Percentiles rank a stretch among this genome's conserved stretches.
Conservation (phyloP, 305 asterid species). For the Fraxinus nigra region DNA sequence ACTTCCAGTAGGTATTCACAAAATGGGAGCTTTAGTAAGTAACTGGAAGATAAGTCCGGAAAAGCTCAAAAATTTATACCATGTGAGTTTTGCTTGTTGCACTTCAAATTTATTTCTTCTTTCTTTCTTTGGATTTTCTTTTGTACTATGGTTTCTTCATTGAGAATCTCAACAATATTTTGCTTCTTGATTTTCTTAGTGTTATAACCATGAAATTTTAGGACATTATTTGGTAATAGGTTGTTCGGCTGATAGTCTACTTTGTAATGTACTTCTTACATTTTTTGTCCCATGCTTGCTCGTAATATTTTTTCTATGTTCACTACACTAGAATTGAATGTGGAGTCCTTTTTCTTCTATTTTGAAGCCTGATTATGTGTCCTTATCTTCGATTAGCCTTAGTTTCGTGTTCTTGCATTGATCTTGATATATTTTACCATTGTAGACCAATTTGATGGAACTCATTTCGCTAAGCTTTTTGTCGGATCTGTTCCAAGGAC, state of each 20-base stretch:
- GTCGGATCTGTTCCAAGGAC: slow-evolving; percentile 96
- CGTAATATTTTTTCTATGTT: slow-evolving; percentile 8
- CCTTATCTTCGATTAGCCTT: background rate
- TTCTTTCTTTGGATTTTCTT: background rate
- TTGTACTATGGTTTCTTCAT: background rate
- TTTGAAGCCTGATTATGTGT: background rate
- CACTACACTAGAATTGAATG: background rate
- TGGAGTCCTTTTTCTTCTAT: background rate
- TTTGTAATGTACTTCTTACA: background rate
- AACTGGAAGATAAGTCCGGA: background rate
- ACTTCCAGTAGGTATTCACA: background rate
- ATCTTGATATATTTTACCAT: background rate
- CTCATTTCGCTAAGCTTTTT: slow-evolving; percentile 76
- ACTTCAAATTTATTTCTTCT: background rate
- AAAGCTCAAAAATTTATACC: background rate
- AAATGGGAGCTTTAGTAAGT: background rate
- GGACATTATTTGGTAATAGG: slow-evolving; percentile 11
- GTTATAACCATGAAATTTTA: background rate
- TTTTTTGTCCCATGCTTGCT: background rate
- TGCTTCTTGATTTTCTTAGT: background rate
- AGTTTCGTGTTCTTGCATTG: background rate
- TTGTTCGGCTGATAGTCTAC: background rate
- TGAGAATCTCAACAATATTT: background rate
- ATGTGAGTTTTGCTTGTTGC: background rate
- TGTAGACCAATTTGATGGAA: slow-evolving; percentile 63